phyloP scores from a whole-genome alignment of 768 basidiomycete genomes.

The Leccinum arenicola region DNA sequence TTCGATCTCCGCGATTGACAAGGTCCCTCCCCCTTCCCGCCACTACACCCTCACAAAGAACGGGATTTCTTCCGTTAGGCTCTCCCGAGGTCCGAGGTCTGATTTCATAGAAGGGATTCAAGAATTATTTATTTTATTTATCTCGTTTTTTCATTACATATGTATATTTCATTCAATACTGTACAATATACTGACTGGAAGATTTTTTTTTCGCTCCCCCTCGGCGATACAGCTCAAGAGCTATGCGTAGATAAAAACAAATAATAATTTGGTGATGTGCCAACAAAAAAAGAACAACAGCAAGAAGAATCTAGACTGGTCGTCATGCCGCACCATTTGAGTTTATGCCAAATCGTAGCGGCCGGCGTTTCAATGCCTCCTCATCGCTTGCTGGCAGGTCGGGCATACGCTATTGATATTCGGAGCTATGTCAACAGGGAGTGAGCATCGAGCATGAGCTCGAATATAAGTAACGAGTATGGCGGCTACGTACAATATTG shows the following conservation, averaged over 20 bases:
- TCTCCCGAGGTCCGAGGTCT: conserved; percentile 5
- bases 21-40: conserved; percentile 7
- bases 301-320: conserved; percentile 9
- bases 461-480: not conserved
- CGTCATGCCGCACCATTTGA: not conserved
- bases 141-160: not conserved
- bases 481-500: conserved; percentile 39
- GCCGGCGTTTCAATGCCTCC: conserved; percentile 20
- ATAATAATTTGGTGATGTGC: conserved; percentile 23
- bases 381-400: conserved; percentile 33
- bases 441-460: not conserved
- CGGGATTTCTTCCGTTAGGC: conserved; percentile 30
- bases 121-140: conserved; percentile 10
- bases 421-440: conserved; percentile 32
- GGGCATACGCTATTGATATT: conserved; percentile 42
- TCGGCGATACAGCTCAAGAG: conserved; percentile 30
- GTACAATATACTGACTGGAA: conserved; percentile 11
- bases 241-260: conserved; percentile 16
- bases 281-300: conserved; percentile 2
- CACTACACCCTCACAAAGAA: conserved; percentile 2
- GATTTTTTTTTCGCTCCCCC: not conserved
- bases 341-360: not conserved
- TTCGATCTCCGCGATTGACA: conserved; percentile 32
- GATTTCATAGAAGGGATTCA: conserved; percentile 6
- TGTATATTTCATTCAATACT: not conserved